These are phyloP conservation scores for Fusarium stilboides DNA, from an alignment of 2,329 filamentous ascomycete genomes.

Conservation along the genomic window DNA sequence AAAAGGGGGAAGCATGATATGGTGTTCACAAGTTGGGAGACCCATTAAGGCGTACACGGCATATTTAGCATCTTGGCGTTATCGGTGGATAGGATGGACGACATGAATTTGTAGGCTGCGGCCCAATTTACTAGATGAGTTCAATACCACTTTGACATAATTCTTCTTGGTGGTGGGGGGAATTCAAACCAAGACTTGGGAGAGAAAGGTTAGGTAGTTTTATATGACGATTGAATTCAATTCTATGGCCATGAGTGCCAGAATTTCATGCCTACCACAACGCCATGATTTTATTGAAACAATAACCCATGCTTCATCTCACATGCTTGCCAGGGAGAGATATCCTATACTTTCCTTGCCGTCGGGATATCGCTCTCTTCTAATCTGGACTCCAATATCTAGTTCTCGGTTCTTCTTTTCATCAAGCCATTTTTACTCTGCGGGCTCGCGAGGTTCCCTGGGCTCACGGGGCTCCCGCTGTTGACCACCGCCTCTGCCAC, in stretches of 20 bases:
- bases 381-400: conserved; percentile 42
- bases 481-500: conserved; percentile 66
- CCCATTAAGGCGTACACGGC: conserved; percentile 54
- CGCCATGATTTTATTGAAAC: conserved; percentile 57
- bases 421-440: conserved; percentile 31
- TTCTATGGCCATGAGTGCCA: conserved; percentile 54
- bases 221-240: conserved; percentile 55
- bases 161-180: conserved; percentile 31
- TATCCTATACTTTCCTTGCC: conserved; percentile 45
- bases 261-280: conserved; percentile 56
- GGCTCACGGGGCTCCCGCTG: conserved; percentile 64
- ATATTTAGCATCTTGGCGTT: conserved; percentile 61
- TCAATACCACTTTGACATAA: conserved; percentile 51
- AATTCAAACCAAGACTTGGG: conserved; percentile 7
- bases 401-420: conserved; percentile 38
- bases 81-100: conserved; percentile 55
- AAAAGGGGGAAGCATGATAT: conserved; percentile 48
- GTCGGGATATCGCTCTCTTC: conserved; percentile 42
- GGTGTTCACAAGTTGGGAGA: conserved; percentile 50
- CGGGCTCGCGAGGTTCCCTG: conserved; percentile 62
- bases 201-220: conserved; percentile 28
- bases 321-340: conserved; percentile 48
- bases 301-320: conserved; percentile 52
- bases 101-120: conserved; percentile 52
- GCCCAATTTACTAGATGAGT: conserved; percentile 52